Base-by-base conservation (phyloP, 352 stramenopile genomes). In the Peronospora belbahrii region DNA sequence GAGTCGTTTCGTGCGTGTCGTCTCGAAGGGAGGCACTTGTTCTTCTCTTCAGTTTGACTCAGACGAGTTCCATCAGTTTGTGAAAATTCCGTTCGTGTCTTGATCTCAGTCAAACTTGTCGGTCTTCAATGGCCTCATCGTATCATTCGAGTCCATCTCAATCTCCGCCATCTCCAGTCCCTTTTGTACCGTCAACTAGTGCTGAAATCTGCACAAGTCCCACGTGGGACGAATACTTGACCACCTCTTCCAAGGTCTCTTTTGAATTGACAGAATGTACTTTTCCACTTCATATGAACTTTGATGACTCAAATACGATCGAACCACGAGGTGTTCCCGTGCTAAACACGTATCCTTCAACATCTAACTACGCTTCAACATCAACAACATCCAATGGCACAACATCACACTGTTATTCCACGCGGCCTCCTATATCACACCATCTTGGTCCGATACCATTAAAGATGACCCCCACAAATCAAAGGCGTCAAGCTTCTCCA, bases 171-270 rank as follows among this genome's bases (percentile, higher is more conserved):
- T 52, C 50, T 11, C 27, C 38, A 9, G 34, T 48, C n/a, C 41
- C 43, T 13, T 59, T 60, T 40, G 40, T 38, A 8, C 6, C 38
- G 15, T 14, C 42, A 6, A 37, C 7, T 27, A 14, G 11, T 13
- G 15, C 38, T 6, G 38, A 22, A 43, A 15, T 30, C 2, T 14
- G 11, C 32, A 30, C 20, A 34, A 48, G 31, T 25, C 42, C 47
- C 36, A 63, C 28, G 11, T 67, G 53, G 58, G 54, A 67, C 24
- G 58, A 67, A 35, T 51, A 63, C 9, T 31, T 67, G 31, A 22
- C 33, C 24, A 51, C 13, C 25, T 49, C 6, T 35, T 17, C 18
- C 13, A 31, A 14, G 17, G 33, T 20, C 32, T 14, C 32, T 5
- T 49, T 52, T 22, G 52, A 59, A 24, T 44, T 62, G 14, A 11